phyloP scores from a whole-genome alignment of 2,329 filamentous ascomycete genomes.

The Pyrenochaeta sp. region DNA sequence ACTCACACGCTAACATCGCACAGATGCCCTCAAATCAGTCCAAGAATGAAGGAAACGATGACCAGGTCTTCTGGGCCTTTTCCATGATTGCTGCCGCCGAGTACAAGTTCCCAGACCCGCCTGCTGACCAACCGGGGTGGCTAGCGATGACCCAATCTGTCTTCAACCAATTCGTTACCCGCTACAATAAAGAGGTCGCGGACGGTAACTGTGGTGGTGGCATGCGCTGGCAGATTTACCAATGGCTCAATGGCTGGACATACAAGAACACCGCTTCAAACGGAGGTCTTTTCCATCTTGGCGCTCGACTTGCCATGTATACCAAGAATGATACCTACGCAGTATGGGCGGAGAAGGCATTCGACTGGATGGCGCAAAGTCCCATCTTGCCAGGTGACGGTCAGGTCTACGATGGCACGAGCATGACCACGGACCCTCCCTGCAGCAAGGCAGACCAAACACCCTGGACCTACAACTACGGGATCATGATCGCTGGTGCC shows the following conservation, averaged over 20 bases:
- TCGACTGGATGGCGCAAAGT: constrained; percentile 43
- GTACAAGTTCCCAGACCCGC: constrained; percentile 54
- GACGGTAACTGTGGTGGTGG: constrained; percentile 42
- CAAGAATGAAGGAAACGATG: constrained; percentile 61
- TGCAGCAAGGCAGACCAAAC: constrained; percentile 39
- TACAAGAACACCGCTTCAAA: constrained; percentile 52
- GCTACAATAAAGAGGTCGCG: constrained; percentile 37
- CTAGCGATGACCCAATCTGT: constrained; percentile 53
- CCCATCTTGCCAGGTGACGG: constrained; percentile 34
- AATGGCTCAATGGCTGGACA: constrained; percentile 43
- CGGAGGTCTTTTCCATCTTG: constrained; percentile 49
- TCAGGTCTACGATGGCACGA: constrained; percentile 39
- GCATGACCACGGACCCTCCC: constrained; percentile 20
- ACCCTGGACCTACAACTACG: constrained; percentile 50
- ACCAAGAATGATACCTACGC: constrained; percentile 48
- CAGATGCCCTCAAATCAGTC: constrained; percentile 46
- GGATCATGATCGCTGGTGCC: constrained; percentile 44
- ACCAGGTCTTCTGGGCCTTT: constrained; percentile 66
- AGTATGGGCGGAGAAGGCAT: constrained; percentile 44
- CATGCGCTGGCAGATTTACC: constrained; percentile 48
- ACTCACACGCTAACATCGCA: constrained; percentile 3
- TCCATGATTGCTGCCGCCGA: constrained; percentile 65
- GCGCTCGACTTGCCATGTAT: constrained; percentile 46
- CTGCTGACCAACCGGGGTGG: constrained; percentile 51
- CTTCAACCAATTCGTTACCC: constrained; percentile 47